Evolutionary conservation across 2,329 filamentous ascomycete genomes (phyloP).

Genomic region (Bipolaris victoriae): DNA sequence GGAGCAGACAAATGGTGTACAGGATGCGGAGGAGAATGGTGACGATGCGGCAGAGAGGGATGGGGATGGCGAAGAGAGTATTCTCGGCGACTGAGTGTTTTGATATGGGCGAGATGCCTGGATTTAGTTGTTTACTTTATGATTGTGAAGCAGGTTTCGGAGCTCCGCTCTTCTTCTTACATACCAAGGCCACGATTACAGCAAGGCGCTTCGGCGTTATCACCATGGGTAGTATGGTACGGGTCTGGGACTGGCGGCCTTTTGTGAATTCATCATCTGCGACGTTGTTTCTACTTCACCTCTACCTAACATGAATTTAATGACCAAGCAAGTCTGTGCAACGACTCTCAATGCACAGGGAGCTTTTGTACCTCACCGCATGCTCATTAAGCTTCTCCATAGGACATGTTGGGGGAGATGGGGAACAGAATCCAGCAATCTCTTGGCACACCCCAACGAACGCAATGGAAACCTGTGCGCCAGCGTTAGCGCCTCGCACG

Average conservation of each 20-base stretch:
- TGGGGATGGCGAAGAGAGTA: constrained; percentile 50
- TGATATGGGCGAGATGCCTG: neutral
- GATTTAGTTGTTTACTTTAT: neutral
- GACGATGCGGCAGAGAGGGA: constrained; percentile 34
- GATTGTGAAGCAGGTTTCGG: constrained; percentile 1
- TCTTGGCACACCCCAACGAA: constrained; percentile 11
- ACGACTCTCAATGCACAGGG: neutral
- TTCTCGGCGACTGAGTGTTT: constrained; percentile 48
- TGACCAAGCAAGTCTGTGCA: neutral
- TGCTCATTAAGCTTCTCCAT: constrained; percentile 4
- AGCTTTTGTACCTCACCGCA: neutral
- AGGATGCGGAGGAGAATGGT: constrained; percentile 36
- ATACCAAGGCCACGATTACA: constrained; percentile 9
- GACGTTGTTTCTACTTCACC: neutral
- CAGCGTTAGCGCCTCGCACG: constrained; percentile 8
- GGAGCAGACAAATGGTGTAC: constrained; percentile 50
- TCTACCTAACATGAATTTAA: neutral
- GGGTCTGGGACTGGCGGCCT: neutral
- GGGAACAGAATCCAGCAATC: constrained; percentile 3
- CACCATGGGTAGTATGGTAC: constrained; percentile 3
- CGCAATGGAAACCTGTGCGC: constrained; percentile 6
- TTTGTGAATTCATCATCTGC: constrained; percentile 3
- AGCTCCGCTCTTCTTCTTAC: neutral
- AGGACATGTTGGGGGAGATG: neutral
- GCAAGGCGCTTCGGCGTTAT: constrained; percentile 20